Percentiles rank a stretch among this genome's conserved stretches.
phyloP scores from a whole-genome alignment of 2,329 filamentous ascomycete genomes.

The Tolypocladium ophioglossoides region DNA sequence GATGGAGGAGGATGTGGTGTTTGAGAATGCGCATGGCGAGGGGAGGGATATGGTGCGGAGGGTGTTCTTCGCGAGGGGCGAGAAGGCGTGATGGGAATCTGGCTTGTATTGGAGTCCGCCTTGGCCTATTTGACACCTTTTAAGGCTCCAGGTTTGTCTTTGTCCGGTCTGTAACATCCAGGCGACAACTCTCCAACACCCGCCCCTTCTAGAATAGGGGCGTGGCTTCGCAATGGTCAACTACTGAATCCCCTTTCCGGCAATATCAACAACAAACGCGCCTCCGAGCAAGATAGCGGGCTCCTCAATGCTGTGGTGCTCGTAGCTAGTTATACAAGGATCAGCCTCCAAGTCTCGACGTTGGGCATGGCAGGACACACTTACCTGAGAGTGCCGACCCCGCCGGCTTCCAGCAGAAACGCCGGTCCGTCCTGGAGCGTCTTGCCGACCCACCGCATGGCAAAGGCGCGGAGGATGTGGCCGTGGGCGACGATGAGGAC shows the following conservation, averaged over 20 bases:
- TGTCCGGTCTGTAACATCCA: background rate
- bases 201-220: background rate
- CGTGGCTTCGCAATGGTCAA: background rate
- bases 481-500: conserved; percentile 71
- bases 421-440: conserved; percentile 63
- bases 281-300: conserved; percentile 72
- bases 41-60: conserved; percentile 28
- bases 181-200: background rate
- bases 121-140: background rate
- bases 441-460: conserved; percentile 74
- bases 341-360: background rate
- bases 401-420: conserved; percentile 81
- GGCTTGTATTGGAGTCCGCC: background rate
- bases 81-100: conserved; percentile 3
- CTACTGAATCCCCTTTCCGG: conserved; percentile 8
- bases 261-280: conserved; percentile 46
- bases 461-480: conserved; percentile 79
- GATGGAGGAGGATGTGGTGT: conserved; percentile 38
- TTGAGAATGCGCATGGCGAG: conserved; percentile 19
- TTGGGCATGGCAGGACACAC: conserved; percentile 7
- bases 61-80: conserved; percentile 21
- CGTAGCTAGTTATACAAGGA: conserved; percentile 45
- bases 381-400: conserved; percentile 68
- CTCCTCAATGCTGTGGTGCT: conserved; percentile 67
- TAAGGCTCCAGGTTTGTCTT: background rate